phyloP scores from a whole-genome alignment of 352 stramenopile species.

The Lagenidium sp. region DNA sequence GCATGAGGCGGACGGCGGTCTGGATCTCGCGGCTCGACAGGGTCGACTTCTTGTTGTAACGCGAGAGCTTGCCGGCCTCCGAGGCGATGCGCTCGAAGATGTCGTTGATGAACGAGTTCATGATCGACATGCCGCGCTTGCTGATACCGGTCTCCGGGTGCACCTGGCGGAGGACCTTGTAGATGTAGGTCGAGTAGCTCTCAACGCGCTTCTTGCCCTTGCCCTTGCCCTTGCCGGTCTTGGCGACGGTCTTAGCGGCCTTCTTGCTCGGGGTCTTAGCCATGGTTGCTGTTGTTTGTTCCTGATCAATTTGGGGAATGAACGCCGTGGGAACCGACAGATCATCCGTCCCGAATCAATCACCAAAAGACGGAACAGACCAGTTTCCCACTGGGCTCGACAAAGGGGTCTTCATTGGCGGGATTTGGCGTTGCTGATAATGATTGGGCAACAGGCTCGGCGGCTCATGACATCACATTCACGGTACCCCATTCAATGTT shows the following conservation, averaged over 20 bases:
- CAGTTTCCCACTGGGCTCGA: background rate
- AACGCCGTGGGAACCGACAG: too few relatives aligned
- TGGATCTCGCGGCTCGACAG: slow-evolving; percentile 95
- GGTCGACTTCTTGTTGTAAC: slow-evolving; percentile 98
- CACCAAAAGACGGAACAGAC: background rate
- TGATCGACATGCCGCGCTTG: slow-evolving; percentile 97
- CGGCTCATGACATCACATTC: too few relatives aligned
- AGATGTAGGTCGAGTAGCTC: slow-evolving; percentile 89
- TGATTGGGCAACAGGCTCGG: slow-evolving; percentile 1
- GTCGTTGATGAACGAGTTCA: slow-evolving; percentile 99
- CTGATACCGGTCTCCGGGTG: slow-evolving; percentile 96
- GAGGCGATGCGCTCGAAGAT: slow-evolving; percentile 98
- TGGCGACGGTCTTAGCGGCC: slow-evolving; percentile 70
- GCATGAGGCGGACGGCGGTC: slow-evolving; percentile 86
- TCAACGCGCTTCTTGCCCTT: slow-evolving; percentile 86
- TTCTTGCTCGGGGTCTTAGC: slow-evolving; percentile 96
- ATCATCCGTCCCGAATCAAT: background rate
- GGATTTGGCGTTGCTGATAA: background rate
- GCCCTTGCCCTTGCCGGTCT: slow-evolving; percentile 74
- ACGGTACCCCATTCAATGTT: too few relatives aligned
- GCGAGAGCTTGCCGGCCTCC: slow-evolving; percentile 92
- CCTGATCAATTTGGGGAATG: too few relatives aligned
- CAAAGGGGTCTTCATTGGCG: slow-evolving; percentile 3
- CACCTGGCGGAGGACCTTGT: slow-evolving; percentile 93
- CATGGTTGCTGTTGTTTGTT: slow-evolving; percentile 43